Evolutionary conservation across 495 filamentous ascomycete species (phyloP), one percentile per base, ranked within the genome.

Genomic region (Neurospora sp.): DNA sequence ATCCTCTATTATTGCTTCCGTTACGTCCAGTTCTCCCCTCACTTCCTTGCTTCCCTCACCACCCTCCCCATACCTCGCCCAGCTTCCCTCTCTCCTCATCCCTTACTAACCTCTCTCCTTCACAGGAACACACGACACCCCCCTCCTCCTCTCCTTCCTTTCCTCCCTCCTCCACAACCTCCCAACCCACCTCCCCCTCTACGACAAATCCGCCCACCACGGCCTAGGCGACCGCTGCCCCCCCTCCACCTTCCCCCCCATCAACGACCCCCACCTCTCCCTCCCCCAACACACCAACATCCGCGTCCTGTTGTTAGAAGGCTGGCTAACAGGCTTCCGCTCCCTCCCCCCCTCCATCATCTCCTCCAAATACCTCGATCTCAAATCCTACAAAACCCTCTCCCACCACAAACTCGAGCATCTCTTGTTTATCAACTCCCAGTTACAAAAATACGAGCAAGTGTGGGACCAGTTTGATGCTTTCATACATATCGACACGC

Each of bases 281-380:
- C 83, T 81, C 44, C 20, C 46, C 0, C 20, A 75, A 14, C 37
- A 54, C 48, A 2, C 1, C 39, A 72, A 73, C 23, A 82, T 92
- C 37, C 84, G 90, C 72, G 86, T 92, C 27, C 85, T 98, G 2
- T 88, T 98, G 62, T 90, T 98, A 72, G 95, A 98, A 79, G 95
- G 95, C 18, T 98, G 95, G 95, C 89, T 92, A 81, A 91, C 97
- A 40, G 95, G 94, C 2, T 98, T 98, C 82, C 88, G 91, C 18
- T 76, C 90, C 5, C 85, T 94, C 70, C 77, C 83, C 71, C 84
- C 88, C 14, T 71, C 80, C 2, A 83, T 83, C n/a, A 73, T 95
- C 39, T 83, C 86, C 72, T 76, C 70, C 20, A 78, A 76, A 62
- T 94, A 91, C 89, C 81, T 86, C 69, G 78, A 75, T 31, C 87